Evolutionary conservation across 495 filamentous ascomycete genomes (phyloP), one percentile per base, ranked within the genome.

Genomic region (Cercophora newfieldiana): DNA sequence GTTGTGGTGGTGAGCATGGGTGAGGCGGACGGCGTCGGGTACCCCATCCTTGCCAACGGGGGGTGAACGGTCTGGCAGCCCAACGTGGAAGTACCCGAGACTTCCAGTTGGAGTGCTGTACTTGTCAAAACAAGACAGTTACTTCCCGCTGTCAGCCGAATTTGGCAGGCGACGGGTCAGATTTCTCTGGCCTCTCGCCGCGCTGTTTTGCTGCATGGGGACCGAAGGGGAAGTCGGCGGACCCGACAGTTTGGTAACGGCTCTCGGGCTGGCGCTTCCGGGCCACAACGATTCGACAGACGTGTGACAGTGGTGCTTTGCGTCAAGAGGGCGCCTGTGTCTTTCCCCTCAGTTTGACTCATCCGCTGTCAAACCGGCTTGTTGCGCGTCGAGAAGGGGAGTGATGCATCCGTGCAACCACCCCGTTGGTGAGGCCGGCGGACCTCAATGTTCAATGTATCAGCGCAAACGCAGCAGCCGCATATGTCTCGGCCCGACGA

Each of bases 231-330:
- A 44, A 60, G 33, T 30, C 10, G 19, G 19, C 30, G 7, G 58
- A 60, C 58, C 58, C 58, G 58, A 60, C 31, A 60, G 58, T 25
- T 19, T 48, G 58, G 58, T 48, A 60, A 7, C 33, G 55, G 10
- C 26, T 26, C 14, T 28, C 24, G 55, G 18, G 26, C n/a, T 33
- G 58, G 58, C 58, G 58, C 33, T 60, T 60, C 37, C 58, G n/a
- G 18, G 14, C 29, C 30, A 60, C 5, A 30, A 22, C 31, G 31
- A 60, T 60, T 60, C 58, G 58, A 60, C 58, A 18, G n/a, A 22
- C n/a, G 31, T 60, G 19, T 48, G 58, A 28, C 54, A 7, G 16
- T 22, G 4, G 25, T 26, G 54, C 25, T 30, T n/a, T 4, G 54
- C 21, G 7, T 57, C 26, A 24, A 8, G 6, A 28, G 21, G 21